Conservation (phyloP, 768 basidiomycete species). For the Serendipita vermifera region DNA sequence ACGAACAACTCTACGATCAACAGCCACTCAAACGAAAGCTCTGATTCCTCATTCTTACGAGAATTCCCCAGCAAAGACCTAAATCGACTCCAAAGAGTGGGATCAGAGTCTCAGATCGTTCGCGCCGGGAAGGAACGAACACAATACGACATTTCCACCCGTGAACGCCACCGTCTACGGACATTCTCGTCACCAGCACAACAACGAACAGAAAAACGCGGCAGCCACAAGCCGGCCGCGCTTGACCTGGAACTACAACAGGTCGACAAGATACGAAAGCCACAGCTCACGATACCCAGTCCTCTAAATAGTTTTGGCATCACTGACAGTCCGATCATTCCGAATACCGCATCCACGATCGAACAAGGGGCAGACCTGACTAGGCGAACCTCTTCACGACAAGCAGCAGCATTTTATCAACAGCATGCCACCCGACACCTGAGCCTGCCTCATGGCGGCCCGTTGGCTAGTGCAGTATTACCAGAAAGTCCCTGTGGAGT, state of each 20-base stretch:
- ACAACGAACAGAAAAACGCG: not conserved
- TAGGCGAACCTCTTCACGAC: not conserved
- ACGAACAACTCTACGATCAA: too few relatives aligned
- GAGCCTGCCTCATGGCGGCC: not conserved
- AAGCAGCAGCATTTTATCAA: not conserved
- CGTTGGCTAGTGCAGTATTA: not conserved
- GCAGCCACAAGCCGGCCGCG: not conserved
- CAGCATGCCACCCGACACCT: slow-evolving; percentile 1
- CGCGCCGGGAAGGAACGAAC: not conserved
- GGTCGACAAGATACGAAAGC: not conserved
- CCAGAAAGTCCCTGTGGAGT: slow-evolving; percentile 3
- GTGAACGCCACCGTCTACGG: not conserved
- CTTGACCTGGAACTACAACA: not conserved
- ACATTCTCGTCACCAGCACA: not conserved
- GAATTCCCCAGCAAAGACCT: not conserved
- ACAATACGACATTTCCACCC: not conserved
- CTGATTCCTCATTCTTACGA: not conserved
- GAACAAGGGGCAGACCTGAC: not conserved
- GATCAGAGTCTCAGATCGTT: not conserved
- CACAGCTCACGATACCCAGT: not conserved
- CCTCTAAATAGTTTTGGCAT: not conserved
- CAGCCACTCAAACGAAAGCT: slow-evolving; percentile 3
- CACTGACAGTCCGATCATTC: not conserved
- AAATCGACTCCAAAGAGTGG: not conserved
- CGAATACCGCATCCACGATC: not conserved